Conservation (phyloP, 169 alveolate species). For the Pseudocohnilembus persalinus region DNA sequence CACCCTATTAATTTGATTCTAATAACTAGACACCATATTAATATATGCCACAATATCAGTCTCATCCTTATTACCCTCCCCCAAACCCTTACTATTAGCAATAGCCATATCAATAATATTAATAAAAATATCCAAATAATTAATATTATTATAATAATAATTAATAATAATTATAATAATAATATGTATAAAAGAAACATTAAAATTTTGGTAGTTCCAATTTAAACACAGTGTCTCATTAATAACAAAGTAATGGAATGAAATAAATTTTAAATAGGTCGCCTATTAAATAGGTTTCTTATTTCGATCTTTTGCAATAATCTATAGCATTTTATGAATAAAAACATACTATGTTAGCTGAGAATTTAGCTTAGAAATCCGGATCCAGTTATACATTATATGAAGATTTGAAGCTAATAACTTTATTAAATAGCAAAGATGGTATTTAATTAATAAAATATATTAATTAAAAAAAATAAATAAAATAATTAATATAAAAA, state of each 20-base stretch:
- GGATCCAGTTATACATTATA: neutral
- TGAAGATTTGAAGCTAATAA: neutral
- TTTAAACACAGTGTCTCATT: no score
- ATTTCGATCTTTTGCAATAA: neutral
- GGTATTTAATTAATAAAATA: no score
- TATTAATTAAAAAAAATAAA: no score
- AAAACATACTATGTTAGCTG: neutral
- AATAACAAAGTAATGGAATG: no score
- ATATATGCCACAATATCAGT: neutral
- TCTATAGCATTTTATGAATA: neutral
- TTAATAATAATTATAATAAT: no score
- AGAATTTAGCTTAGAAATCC: neutral
- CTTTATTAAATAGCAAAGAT: no score
- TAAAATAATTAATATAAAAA: no score
- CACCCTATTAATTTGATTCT: no score
- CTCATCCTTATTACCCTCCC: neutral
- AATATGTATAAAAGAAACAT: neutral
- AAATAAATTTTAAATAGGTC: neutral
- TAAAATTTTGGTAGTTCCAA: no score
- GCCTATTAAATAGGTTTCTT: neutral
- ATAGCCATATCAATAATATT: neutral
- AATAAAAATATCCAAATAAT: neutral
- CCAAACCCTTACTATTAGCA: neutral
- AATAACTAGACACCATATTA: no score
- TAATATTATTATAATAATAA: no score